Conservation (phyloP, 2,329 filamentous ascomycete genomes). For the Claviceps citrina region DNA sequence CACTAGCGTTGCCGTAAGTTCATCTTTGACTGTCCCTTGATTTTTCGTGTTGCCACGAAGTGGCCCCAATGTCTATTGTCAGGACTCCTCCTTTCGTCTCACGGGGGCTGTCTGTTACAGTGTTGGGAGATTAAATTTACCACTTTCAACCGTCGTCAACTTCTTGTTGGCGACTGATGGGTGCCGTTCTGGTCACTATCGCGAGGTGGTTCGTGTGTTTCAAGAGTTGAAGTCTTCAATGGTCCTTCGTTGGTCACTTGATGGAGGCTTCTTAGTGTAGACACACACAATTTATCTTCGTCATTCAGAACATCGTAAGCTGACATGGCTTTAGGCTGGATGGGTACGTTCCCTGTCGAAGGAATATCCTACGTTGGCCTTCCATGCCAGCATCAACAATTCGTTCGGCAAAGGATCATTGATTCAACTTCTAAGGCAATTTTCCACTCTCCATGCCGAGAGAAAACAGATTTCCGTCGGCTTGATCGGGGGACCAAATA, state of each 20-base stretch:
- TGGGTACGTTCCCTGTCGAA: constrained; percentile 85
- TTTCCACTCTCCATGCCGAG: constrained; percentile 74
- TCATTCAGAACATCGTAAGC: constrained; percentile 1
- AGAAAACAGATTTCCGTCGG: constrained; percentile 92
- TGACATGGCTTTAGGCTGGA: constrained; percentile 48
- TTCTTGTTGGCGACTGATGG: constrained; percentile 43
- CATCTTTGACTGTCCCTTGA: background rate
- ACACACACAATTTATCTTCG: constrained; percentile 51
- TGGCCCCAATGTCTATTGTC: constrained; percentile 55
- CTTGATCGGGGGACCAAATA: constrained; percentile 66
- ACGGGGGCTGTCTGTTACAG: constrained; percentile 96
- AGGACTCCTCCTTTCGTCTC: constrained; percentile 61
- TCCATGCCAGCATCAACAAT: constrained; percentile 89
- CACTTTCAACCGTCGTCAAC: constrained; percentile 24
- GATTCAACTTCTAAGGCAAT: constrained; percentile 83
- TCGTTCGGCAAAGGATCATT: constrained; percentile 92
- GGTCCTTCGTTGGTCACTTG: constrained; percentile 34
- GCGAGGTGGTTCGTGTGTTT: constrained; percentile 66
- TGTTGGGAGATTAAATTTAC: constrained; percentile 77
- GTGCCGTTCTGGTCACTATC: constrained; percentile 81
- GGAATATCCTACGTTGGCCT: constrained; percentile 85
- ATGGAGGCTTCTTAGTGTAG: constrained; percentile 98
- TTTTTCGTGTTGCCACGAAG: constrained; percentile 10
- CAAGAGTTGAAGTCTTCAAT: constrained; percentile 91
- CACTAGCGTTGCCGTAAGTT: constrained; percentile 85